A percentile compares a stretch with the other conserved stretches of the same genome.
Evolutionary conservation across 495 filamentous ascomycete genomes (phyloP).

Genomic region (Trichoderma orchidacearum): DNA sequence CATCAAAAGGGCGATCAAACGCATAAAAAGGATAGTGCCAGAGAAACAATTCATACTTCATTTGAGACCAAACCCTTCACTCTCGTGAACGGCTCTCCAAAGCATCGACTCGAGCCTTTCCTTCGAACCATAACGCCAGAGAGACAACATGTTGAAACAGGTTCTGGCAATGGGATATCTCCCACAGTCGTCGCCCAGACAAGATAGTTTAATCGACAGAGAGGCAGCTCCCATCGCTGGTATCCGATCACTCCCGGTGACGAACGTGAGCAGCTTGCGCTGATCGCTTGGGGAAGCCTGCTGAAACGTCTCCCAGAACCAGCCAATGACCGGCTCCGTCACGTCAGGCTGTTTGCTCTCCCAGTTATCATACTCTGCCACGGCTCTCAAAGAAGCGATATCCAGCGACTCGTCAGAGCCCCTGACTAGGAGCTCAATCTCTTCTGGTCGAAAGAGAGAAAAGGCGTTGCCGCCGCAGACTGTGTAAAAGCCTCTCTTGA

Average conservation of each 20-base stretch:
- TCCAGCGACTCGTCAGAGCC: conserved; percentile 82
- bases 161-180: conserved; percentile 81
- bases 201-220: conserved; percentile 59
- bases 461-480: conserved; percentile 86
- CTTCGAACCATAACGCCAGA: conserved; percentile 57
- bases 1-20: no score
- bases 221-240: conserved; percentile 83
- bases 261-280: conserved; percentile 68
- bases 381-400: conserved; percentile 59
- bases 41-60: conserved; percentile 22
- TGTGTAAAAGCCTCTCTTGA: conserved; percentile 89
- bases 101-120: conserved; percentile 57
- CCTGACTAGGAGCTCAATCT: conserved; percentile 80
- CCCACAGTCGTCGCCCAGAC: conserved; percentile 58
- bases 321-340: conserved; percentile 52
- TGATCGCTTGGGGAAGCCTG: conserved; percentile 51
- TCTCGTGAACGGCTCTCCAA: conserved; percentile 78
- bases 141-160: conserved; percentile 74
- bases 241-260: conserved; percentile 89
- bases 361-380: conserved; percentile 80
- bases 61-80: conserved; percentile 90
- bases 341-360: conserved; percentile 28
- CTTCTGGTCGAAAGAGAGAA: conserved; percentile 83
- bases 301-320: conserved; percentile 85
- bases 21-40: no score